Conservation (phyloP, 139 green algal genomes). For the Tetratostichococcus sp. region DNA sequence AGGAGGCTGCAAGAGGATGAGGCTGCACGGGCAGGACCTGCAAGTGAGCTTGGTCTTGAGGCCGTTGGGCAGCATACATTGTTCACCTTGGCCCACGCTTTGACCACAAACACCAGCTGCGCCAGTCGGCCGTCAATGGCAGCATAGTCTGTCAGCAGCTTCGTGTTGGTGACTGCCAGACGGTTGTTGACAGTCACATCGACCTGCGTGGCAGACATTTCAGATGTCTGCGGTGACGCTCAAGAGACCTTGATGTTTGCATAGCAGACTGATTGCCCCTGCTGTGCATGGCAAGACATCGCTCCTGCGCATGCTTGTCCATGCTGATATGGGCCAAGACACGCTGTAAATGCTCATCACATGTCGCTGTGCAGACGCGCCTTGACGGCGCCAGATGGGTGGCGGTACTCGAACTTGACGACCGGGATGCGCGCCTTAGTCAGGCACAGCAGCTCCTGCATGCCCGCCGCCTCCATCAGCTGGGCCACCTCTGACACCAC, state of each 20-base stretch:
- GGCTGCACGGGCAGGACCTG: too few species aligned
- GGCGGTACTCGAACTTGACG: slow-evolving; percentile 69
- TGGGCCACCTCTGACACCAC: slow-evolving; percentile 54
- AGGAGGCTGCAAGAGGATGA: too few species aligned
- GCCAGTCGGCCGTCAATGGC: slow-evolving; percentile 70
- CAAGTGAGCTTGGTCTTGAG: too few species aligned
- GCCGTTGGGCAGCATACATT: slow-evolving; percentile 25
- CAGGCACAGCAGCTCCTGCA: slow-evolving; percentile 57
- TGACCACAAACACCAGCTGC: slow-evolving; percentile 77
- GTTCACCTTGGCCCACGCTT: slow-evolving; percentile 89
- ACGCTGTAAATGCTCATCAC: too few species aligned
- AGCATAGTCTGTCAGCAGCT: slow-evolving; percentile 76
- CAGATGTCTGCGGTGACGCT: too few species aligned
- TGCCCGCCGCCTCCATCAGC: slow-evolving; percentile 44
- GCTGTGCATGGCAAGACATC: slow-evolving; percentile 1
- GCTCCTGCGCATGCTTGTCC: too few species aligned
- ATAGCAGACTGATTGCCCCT: too few species aligned
- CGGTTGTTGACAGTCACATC: slow-evolving; percentile 86
- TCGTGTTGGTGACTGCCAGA: slow-evolving; percentile 81
- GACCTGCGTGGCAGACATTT: slow-evolving; percentile 31
- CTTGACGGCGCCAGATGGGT: slow-evolving; percentile 36
- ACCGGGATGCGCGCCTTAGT: slow-evolving; percentile 79
- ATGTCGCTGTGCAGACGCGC: not conserved
- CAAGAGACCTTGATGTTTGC: too few species aligned
- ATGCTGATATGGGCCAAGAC: too few species aligned